Conservation (phyloP, 495 filamentous ascomycete species). For the Lichenothelia convexa region DNA sequence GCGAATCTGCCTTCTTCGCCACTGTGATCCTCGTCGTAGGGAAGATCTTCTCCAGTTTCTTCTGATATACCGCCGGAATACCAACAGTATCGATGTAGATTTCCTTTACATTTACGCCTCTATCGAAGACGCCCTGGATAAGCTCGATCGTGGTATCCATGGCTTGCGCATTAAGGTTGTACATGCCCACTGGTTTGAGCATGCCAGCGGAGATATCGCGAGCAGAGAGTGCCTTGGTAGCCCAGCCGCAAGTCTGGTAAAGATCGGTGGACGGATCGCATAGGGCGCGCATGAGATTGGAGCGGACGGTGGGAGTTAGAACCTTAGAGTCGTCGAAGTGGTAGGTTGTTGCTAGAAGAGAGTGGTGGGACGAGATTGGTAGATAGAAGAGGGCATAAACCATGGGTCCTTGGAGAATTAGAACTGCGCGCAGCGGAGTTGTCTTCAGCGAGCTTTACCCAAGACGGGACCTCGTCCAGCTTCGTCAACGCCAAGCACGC, state of each 20-base stretch:
- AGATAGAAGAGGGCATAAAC: constrained; percentile 88
- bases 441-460: constrained; percentile 19
- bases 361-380: constrained; percentile 43
- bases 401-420: constrained; percentile 48
- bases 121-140: constrained; percentile 54
- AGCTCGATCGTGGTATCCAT: constrained; percentile 86
- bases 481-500: constrained; percentile 82
- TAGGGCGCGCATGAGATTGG: constrained; percentile 53
- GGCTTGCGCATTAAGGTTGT: constrained; percentile 96
- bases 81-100: constrained; percentile 96
- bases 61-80: constrained; percentile 62
- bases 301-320: constrained; percentile 53
- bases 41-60: constrained; percentile 65
- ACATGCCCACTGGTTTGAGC: constrained; percentile 46
- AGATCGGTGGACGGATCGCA: constrained; percentile 51
- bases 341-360: constrained; percentile 56
- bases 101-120: constrained; percentile 61
- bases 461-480: constrained; percentile 88
- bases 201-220: constrained; percentile 68
- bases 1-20: constrained; percentile 83
- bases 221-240: constrained; percentile 61
- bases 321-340: constrained; percentile 88
- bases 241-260: constrained; percentile 58
- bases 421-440: background rate
- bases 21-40: constrained; percentile 68